Conservation (phyloP, 1,139 yeast genomes). For the Hyphopichia burtonii region DNA sequence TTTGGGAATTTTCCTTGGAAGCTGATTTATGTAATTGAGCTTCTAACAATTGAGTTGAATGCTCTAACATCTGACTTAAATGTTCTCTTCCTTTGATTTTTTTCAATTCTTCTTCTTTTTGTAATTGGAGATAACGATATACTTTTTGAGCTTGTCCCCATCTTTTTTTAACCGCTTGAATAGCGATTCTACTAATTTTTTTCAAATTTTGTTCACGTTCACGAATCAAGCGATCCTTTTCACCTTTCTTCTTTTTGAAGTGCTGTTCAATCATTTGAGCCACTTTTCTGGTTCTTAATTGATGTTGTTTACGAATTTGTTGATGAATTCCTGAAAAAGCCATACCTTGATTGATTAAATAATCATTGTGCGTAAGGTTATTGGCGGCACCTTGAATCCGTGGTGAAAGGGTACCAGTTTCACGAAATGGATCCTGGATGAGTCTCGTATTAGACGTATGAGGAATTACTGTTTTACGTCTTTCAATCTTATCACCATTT, state of each 20-base stretch:
- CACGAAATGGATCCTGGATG: slow-evolving; percentile 41
- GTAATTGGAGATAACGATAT: slow-evolving; percentile 48
- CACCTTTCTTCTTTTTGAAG: slow-evolving; percentile 83
- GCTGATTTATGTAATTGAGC: slow-evolving; percentile 62
- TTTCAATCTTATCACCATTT: slow-evolving; percentile 44
- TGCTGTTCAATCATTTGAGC: slow-evolving; percentile 84
- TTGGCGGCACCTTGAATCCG: slow-evolving; percentile 39
- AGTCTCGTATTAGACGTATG: slow-evolving; percentile 41
- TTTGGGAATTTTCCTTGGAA: slow-evolving; percentile 7
- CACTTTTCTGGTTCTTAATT: slow-evolving; percentile 67
- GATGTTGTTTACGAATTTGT: slow-evolving; percentile 64
- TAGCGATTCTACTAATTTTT: slow-evolving; percentile 73
- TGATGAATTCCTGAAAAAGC: slow-evolving; percentile 70
- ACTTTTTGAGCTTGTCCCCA: slow-evolving; percentile 93
- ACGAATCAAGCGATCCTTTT: slow-evolving; percentile 75
- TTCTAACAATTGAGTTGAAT: slow-evolving; percentile 84
- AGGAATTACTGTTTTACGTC: slow-evolving; percentile 46
- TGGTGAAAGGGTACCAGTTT: slow-evolving; percentile 38
- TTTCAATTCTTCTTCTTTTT: slow-evolving; percentile 69
- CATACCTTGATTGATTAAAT: slow-evolving; percentile 73
- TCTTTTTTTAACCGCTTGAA: slow-evolving; percentile 81
- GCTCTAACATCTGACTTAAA: slow-evolving; percentile 83
- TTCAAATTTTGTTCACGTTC: slow-evolving; percentile 68
- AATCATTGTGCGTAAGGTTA: slow-evolving; percentile 63
- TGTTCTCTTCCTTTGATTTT: slow-evolving; percentile 82